phyloP scores from a whole-genome alignment of 257 asterid genomes.

The Solanum paucissectum region DNA sequence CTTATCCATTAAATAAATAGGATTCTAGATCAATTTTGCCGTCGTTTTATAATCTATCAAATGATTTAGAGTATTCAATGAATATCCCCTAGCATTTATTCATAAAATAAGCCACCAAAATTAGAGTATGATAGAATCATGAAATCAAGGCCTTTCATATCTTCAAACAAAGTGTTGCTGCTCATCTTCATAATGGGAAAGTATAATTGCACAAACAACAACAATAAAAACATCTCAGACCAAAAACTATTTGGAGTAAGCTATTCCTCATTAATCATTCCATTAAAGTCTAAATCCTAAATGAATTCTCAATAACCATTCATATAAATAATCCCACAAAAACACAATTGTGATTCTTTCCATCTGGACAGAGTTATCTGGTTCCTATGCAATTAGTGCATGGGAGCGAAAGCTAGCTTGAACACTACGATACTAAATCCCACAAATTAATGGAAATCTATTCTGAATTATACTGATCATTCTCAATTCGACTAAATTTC shows the following conservation, averaged over 20 bases:
- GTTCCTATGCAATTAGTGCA: too few species aligned
- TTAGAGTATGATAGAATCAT: not conserved
- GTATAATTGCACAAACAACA: not conserved
- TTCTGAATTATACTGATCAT: not conserved
- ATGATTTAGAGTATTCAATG: not conserved
- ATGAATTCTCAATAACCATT: not conserved
- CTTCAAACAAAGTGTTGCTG: not conserved
- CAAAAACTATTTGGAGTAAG: not conserved
- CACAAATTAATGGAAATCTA: not conserved
- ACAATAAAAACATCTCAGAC: not conserved
- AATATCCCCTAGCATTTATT: not conserved
- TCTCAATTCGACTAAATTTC: not conserved
- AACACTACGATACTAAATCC: not conserved
- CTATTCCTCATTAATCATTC: not conserved
- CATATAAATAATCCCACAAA: not conserved
- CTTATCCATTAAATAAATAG: not conserved
- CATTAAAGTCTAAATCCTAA: not conserved
- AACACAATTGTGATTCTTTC: not conserved
- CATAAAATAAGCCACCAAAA: not conserved
- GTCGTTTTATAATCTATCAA: not conserved
- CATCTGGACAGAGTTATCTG: not conserved
- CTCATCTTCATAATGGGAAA: not conserved
- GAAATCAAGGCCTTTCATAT: not conserved
- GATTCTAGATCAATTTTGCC: not conserved
- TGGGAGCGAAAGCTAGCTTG: not conserved